Percentiles rank a stretch among this genome's conserved stretches.
Conservation (phyloP, 345 rosid genomes). For the Eucalyptus curtisii region DNA sequence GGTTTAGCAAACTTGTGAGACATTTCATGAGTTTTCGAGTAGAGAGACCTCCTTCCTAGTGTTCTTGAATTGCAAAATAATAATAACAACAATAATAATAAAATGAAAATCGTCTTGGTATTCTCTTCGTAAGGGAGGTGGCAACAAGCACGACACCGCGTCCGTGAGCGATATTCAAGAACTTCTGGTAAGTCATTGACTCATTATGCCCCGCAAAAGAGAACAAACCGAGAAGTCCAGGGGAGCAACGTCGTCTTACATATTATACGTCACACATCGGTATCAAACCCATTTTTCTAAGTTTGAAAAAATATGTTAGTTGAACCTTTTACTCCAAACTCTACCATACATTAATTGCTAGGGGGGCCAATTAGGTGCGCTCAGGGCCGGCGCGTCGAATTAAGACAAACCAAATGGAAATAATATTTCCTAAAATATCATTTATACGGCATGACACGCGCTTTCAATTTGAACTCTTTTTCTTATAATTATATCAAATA, state of each 20-base stretch:
- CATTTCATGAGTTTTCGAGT: not conserved
- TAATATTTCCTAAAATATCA: not conserved
- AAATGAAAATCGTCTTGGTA: not conserved
- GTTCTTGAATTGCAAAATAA: not conserved
- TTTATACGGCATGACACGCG: not conserved
- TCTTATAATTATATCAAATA: not conserved
- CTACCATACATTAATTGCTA: not conserved
- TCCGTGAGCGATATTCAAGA: not conserved
- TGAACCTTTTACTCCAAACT: constrained; percentile 11
- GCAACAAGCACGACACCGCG: not conserved
- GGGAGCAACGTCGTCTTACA: not conserved
- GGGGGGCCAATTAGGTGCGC: not conserved
- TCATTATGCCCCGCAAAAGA: not conserved
- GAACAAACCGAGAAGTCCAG: not conserved
- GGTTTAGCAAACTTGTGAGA: not conserved
- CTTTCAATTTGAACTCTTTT: not conserved
- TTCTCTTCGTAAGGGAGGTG: not conserved
- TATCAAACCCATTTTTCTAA: not conserved
- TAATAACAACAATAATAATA: too few species aligned
- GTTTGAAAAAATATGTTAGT: not conserved
- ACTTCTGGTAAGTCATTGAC: not conserved
- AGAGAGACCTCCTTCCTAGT: not conserved
- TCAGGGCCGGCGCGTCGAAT: not conserved
- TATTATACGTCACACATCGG: not conserved
- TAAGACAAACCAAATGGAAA: not conserved